Percentiles rank a stretch among this genome's conserved stretches.
phyloP scores from a whole-genome alignment of 306 rosid genomes.

The Rosa chinensis region DNA sequence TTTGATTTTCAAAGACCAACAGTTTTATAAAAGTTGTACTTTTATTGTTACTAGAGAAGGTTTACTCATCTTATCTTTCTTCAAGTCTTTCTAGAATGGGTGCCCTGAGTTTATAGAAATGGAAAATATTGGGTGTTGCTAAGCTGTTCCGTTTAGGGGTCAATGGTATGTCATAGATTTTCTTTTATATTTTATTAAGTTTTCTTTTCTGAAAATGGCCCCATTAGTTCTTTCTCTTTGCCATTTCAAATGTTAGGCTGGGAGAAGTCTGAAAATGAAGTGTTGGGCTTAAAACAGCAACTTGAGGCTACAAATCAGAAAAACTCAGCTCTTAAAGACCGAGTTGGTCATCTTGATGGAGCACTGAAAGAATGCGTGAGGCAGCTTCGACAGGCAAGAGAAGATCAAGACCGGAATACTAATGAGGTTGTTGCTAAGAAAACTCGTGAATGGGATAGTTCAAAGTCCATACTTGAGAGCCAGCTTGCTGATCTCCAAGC shows the following conservation, averaged over 20 bases:
- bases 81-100: slow-evolving; percentile 1
- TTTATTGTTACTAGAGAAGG: slow-evolving; percentile 6
- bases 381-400: slow-evolving; percentile 84
- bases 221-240: slow-evolving; percentile 10
- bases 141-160: slow-evolving; percentile 7
- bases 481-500: slow-evolving; percentile 54
- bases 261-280: slow-evolving; percentile 85
- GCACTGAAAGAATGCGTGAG: slow-evolving; percentile 81
- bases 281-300: slow-evolving; percentile 49
- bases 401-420: slow-evolving; percentile 60
- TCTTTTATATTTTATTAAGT: not conserved
- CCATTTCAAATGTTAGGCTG: slow-evolving; percentile 51
- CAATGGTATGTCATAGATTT: slow-evolving; percentile 9
- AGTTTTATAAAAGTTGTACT: not conserved
- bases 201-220: slow-evolving; percentile 2
- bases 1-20: not conserved
- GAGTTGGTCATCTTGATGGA: slow-evolving; percentile 77
- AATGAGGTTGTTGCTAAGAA: slow-evolving; percentile 44
- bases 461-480: slow-evolving; percentile 51
- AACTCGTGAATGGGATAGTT: slow-evolving; percentile 57
- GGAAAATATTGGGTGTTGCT: slow-evolving; percentile 16
- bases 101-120: slow-evolving; percentile 15
- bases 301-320: slow-evolving; percentile 61
- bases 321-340: slow-evolving; percentile 65
- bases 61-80: not conserved